A percentile compares a stretch with the other conserved stretches of the same genome.
Evolutionary conservation across 2,329 filamentous ascomycete genomes (phyloP).

Genomic region (Botrytis elliptica): DNA sequence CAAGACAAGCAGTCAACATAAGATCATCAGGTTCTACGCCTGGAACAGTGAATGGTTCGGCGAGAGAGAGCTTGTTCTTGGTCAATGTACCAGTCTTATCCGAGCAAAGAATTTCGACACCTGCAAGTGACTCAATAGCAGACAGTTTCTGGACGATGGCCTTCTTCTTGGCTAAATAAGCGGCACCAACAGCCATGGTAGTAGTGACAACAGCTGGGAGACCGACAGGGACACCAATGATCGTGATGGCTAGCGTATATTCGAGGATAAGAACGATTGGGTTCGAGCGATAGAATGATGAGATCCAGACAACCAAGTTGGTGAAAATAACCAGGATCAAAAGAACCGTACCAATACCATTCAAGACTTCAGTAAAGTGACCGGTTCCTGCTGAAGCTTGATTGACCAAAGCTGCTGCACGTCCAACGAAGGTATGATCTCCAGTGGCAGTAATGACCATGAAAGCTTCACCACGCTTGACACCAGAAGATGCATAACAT

Average conservation of each 20-base stretch:
- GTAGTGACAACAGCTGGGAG: conserved; percentile 91
- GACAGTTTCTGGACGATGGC: conserved; percentile 92
- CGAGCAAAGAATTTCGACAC: conserved; percentile 90
- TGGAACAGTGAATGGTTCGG: conserved; percentile 78
- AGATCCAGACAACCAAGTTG: conserved; percentile 79
- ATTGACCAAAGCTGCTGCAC: conserved; percentile 81
- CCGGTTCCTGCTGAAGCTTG: conserved; percentile 71
- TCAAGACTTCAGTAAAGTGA: conserved; percentile 89
- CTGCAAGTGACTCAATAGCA: conserved; percentile 87
- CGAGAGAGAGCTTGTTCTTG: conserved; percentile 88
- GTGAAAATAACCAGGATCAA: conserved; percentile 79
- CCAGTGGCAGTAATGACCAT: conserved; percentile 80
- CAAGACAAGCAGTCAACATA: conserved; percentile 88
- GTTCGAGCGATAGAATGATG: conserved; percentile 86
- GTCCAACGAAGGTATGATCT: conserved; percentile 88
- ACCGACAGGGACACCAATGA: conserved; percentile 90
- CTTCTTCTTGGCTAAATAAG: conserved; percentile 88
- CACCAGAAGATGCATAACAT: conserved; percentile 81
- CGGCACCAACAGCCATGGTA: conserved; percentile 91
- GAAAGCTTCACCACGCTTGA: conserved; percentile 88
- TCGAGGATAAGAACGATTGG: conserved; percentile 74
- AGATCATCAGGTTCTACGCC: conserved; percentile 84
- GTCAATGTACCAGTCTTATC: conserved; percentile 93
- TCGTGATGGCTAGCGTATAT: conserved; percentile 85
- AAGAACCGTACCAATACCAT: conserved; percentile 79